Percentiles rank a stretch among this genome's conserved stretches.
phyloP scores from a whole-genome alignment of 192 early-diverging fungal genomes.

The Thamnidium elegans region DNA sequence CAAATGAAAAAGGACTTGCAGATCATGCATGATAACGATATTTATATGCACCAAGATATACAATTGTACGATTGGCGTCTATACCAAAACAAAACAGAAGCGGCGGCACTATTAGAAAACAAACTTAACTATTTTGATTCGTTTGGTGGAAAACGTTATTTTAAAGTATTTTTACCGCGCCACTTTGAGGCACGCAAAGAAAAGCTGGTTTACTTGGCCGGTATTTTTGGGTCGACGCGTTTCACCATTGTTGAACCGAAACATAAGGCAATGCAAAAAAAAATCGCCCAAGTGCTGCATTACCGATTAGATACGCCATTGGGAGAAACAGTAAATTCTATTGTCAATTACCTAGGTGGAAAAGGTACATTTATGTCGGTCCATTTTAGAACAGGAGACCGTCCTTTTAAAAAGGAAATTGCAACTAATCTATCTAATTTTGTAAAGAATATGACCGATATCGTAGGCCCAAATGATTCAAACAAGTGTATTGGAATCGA shows the following conservation, averaged over 20 bases:
- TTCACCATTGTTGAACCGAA: conserved; percentile 32
- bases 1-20: background rate
- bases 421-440: background rate
- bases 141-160: conserved; percentile 8
- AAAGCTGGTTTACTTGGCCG: conserved; percentile 46
- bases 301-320: conserved; percentile 41
- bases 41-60: conserved; percentile 38
- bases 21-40: conserved; percentile 22
- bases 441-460: conserved; percentile 4
- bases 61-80: conserved; percentile 49
- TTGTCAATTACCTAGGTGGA: conserved; percentile 47
- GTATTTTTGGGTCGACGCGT: conserved; percentile 43
- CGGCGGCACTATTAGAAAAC: background rate
- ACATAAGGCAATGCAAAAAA: conserved; percentile 30
- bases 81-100: conserved; percentile 39
- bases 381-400: conserved; percentile 37
- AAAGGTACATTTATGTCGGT: conserved; percentile 37
- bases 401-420: conserved; percentile 10
- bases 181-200: conserved; percentile 26
- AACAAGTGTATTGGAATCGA: no score
- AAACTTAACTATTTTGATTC: conserved; percentile 18
- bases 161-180: conserved; percentile 6
- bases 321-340: conserved; percentile 37
- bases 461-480: background rate
- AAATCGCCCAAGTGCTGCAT: conserved; percentile 38